Evolutionary conservation across 805 yeast genomes (phyloP), one percentile per base, ranked within the genome.

Genomic region (Metschnikowia proteae): DNA sequence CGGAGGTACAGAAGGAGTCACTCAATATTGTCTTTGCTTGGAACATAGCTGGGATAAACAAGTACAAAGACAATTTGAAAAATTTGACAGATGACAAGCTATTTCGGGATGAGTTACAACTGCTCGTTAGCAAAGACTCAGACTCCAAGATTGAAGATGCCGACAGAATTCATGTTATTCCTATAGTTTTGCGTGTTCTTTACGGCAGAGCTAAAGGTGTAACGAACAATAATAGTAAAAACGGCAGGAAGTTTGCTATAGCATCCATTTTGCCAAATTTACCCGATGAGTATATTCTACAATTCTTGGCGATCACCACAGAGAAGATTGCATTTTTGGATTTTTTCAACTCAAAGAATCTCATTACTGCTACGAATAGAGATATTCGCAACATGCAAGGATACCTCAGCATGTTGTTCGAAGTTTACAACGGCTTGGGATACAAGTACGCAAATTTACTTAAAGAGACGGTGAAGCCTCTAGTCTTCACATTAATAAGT

Each of bases 161-260:
- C 3, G 97, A 94, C 61, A 69, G 76, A 11, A 70, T 63, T 2
- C 64, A 53, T 1, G 75, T 92, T 2, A 79, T 89, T 79, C 94
- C 95, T 1, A 60, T 87, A 29, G 76, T 90, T 3, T 62, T 90
- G 43, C 71, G 97, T 55, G 84, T 94, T 26, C 69, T 94, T 22
- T 92, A 84, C 65, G 98, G 98, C 6, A 77, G 96, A 49, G 88
- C 90, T 6, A 95, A 88, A 65, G 75, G 75, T 8, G 77, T 84
- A 1, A 74, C 83, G 4, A 78, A 74, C 47, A 83, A 86, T 62
- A 89, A 88, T 50, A 78, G 83, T 28, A 87, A 87, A 60, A 78
- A 80, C 47, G 83, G 90, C 30, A 78, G 86, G 55, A 86, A 88
- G 53, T 76, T 74, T 57, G 88, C 94, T 6, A 84, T 88, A 6